Percentiles rank a stretch among this genome's conserved stretches.
These are phyloP conservation scores for Geotrichum restrictum DNA, from an alignment of 1,139 yeast genomes.

Conservation along the genomic window DNA sequence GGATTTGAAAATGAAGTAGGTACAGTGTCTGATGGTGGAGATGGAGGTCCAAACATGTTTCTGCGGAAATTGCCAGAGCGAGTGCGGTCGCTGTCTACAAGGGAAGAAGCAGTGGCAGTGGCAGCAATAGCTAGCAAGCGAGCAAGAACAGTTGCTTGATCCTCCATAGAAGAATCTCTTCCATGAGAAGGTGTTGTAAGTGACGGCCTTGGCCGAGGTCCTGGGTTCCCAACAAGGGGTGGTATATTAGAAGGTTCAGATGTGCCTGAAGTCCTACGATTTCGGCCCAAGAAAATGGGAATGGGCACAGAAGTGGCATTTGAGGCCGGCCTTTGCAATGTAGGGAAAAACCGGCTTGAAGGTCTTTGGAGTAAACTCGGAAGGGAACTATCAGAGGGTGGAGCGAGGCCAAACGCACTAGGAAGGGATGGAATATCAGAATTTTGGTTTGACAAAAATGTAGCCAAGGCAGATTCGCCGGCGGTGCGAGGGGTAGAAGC, in stretches of 20 bases:
- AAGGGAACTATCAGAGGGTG: neutral
- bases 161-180: constrained; percentile 28
- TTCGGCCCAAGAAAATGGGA: neutral
- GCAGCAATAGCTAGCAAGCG: constrained; percentile 47
- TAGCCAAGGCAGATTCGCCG: neutral
- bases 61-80: neutral
- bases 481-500: constrained; percentile 5
- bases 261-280: neutral
- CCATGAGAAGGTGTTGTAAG: neutral
- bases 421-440: neutral
- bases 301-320: neutral
- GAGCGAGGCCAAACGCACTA: neutral
- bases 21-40: constrained; percentile 2
- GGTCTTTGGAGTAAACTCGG: neutral
- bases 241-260: too few species aligned
- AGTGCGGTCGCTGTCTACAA: constrained; percentile 35
- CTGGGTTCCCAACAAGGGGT: neutral
- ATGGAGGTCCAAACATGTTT: constrained; percentile 3
- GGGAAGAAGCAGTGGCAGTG: constrained; percentile 44
- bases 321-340: neutral
- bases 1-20: constrained; percentile 8
- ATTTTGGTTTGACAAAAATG: neutral
- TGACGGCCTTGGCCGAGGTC: neutral
- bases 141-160: constrained; percentile 45
- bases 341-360: constrained; percentile 4